Percentiles rank a stretch among this genome's conserved stretches.
Conservation (phyloP, 768 basidiomycete species). For the Serpula lacrymans region DNA sequence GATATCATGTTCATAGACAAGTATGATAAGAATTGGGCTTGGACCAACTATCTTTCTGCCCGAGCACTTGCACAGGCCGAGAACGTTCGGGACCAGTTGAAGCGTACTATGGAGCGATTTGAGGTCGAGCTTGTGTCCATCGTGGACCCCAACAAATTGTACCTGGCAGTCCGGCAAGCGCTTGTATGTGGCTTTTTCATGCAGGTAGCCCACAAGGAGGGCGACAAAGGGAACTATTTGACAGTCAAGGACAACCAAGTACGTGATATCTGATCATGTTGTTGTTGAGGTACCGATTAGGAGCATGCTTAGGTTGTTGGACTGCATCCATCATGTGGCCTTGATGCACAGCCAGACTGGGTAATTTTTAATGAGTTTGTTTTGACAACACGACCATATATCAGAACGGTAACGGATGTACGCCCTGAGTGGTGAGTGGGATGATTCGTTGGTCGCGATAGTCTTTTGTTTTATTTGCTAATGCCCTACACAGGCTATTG, state of each 20-base stretch:
- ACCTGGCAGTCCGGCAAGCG: slow-evolving; percentile 72
- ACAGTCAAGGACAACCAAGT: slow-evolving; percentile 97
- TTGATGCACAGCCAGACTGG: slow-evolving; percentile 89
- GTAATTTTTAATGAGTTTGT: slow-evolving; percentile 95
- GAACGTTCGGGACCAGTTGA: slow-evolving; percentile 86
- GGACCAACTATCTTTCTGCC: slow-evolving; percentile 82
- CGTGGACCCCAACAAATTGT: slow-evolving; percentile 67
- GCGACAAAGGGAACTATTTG: slow-evolving; percentile 81
- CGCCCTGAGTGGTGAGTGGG: slow-evolving; percentile 74
- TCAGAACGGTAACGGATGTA: slow-evolving; percentile 88
- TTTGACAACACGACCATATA: slow-evolving; percentile 82
- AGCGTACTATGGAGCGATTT: slow-evolving; percentile 87
- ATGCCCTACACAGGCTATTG: slow-evolving; percentile 45
- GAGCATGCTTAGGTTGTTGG: slow-evolving; percentile 65
- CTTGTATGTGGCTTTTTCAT: slow-evolving; percentile 95
- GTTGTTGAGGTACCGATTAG: too few species aligned
- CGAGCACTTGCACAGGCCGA: slow-evolving; percentile 88
- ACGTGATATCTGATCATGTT: too few species aligned
- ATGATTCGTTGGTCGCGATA: not conserved
- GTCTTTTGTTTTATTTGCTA: slow-evolving; percentile 5
- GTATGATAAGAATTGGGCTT: slow-evolving; percentile 84
- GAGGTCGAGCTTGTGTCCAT: slow-evolving; percentile 75
- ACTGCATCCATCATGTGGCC: slow-evolving; percentile 83
- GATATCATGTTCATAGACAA: slow-evolving; percentile 44
- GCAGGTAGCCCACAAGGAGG: slow-evolving; percentile 95